These are phyloP conservation scores for Nicotiana attenuata DNA, from an alignment of 257 asterid genomes.

Conservation along the genomic window DNA sequence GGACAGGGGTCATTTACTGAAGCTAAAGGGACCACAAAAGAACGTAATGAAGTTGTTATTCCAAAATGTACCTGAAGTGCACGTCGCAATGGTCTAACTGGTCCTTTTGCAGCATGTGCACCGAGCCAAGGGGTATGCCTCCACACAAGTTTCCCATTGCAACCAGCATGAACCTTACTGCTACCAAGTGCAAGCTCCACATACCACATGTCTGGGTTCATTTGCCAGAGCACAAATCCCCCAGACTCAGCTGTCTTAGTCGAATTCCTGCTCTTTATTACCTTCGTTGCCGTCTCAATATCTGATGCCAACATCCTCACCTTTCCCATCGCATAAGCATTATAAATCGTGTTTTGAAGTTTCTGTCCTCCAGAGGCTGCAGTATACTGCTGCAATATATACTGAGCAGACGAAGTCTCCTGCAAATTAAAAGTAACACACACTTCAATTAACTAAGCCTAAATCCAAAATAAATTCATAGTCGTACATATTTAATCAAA, in stretches of 20 bases:
- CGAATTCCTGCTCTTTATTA: conserved; percentile 50
- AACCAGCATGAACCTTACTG: conserved; percentile 78
- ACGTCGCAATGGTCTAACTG: conserved; percentile 74
- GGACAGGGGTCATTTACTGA: not conserved
- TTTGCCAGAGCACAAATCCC: conserved; percentile 79
- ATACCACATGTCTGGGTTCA: conserved; percentile 85
- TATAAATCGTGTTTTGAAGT: conserved; percentile 56
- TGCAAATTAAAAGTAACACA: conserved; percentile 19
- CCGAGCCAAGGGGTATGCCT: conserved; percentile 90
- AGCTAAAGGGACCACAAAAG: not conserved
- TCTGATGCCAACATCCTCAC: conserved; percentile 70
- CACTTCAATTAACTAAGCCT: not conserved
- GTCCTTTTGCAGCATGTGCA: conserved; percentile 87
- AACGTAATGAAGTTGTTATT: not conserved
- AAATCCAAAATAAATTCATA: not conserved
- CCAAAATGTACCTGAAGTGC: conserved; percentile 54
- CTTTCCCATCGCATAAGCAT: conserved; percentile 81
- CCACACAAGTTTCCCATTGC: conserved; percentile 84
- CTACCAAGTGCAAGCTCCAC: conserved; percentile 77
- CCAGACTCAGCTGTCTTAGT: conserved; percentile 55
- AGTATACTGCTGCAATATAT: conserved; percentile 70
- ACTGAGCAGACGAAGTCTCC: conserved; percentile 84
- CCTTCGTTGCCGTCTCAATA: conserved; percentile 75
- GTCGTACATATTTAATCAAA: not conserved
- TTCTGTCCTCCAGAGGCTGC: conserved; percentile 83